These are phyloP conservation scores for Cutaneotrichosporon cyanovorans DNA, from an alignment of 1,284 basidiomycete species.

Conservation along the genomic window DNA sequence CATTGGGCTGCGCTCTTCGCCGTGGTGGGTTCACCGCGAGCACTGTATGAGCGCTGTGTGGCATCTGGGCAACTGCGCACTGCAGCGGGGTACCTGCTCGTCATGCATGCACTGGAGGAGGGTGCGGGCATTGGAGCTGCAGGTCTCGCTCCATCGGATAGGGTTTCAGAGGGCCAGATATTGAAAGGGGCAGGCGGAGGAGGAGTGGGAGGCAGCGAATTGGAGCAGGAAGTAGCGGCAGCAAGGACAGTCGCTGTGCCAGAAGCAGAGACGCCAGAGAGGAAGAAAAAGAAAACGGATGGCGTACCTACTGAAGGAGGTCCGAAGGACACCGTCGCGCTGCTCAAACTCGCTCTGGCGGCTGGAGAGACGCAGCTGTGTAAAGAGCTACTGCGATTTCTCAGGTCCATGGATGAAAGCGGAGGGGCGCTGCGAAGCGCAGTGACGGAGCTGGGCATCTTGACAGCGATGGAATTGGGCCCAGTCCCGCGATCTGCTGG, in stretches of 20 bases:
- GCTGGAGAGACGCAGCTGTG: constrained; percentile 53
- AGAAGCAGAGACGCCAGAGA: too few relatives aligned
- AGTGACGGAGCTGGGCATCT: constrained; percentile 37
- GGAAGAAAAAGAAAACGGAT: too few relatives aligned
- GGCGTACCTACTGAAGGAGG: constrained; percentile 47
- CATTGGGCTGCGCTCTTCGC: constrained; percentile 84
- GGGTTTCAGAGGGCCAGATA: too few relatives aligned
- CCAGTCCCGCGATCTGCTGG: too few relatives aligned
- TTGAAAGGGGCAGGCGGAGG: too few relatives aligned
- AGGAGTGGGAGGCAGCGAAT: too few relatives aligned
- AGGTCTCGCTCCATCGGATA: too few relatives aligned
- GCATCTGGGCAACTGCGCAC: constrained; percentile 68
- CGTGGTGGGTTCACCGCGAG: constrained; percentile 79
- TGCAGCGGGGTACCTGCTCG: constrained; percentile 85
- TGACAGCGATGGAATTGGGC: background rate
- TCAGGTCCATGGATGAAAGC: constrained; percentile 80
- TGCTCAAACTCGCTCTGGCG: constrained; percentile 65
- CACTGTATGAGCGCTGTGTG: constrained; percentile 88
- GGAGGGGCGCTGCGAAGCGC: constrained; percentile 57
- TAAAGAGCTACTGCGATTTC: constrained; percentile 80
- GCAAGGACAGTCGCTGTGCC: too few relatives aligned
- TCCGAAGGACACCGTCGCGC: constrained; percentile 67
- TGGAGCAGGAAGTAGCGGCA: too few relatives aligned
- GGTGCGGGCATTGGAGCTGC: too few relatives aligned
- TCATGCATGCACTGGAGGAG: constrained; percentile 87